A percentile compares a stretch with the other conserved stretches of the same genome.
phyloP scores from a whole-genome alignment of 202 grass and related monocot genomes.

The Eragrostis tef region DNA sequence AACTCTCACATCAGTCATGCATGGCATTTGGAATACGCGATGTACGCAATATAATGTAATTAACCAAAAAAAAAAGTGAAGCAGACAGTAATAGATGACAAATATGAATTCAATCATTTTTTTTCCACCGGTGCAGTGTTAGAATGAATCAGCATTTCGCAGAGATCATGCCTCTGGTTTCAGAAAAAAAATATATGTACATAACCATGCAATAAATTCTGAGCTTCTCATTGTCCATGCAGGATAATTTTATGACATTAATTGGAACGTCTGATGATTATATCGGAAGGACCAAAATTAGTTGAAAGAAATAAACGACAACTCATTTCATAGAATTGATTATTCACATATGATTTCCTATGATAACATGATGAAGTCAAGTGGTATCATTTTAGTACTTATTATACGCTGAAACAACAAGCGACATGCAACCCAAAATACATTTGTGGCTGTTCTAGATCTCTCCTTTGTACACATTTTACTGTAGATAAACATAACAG shows the following conservation, averaged over 20 bases:
- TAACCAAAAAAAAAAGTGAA: constrained; percentile 5
- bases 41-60: not conserved
- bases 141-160: not conserved
- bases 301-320: not conserved
- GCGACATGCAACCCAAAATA: not conserved
- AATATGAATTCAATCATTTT: not conserved
- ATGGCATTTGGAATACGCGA: constrained; percentile 16
- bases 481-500: not conserved
- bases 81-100: constrained; percentile 16
- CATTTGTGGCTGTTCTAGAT: not conserved
- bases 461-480: not conserved
- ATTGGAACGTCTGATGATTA: not conserved
- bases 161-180: not conserved
- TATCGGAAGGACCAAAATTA: not conserved
- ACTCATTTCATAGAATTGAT: not conserved
- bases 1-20: not conserved
- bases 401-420: constrained; percentile 3
- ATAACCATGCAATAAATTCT: constrained; percentile 9
- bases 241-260: not conserved
- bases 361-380: constrained; percentile 35
- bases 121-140: constrained; percentile 8
- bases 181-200: not conserved
- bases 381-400: not conserved
- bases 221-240: not conserved
- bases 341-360: not conserved